Evolutionary conservation across 352 stramenopile species (phyloP).

Genomic region (Phytophthora quininea): DNA sequence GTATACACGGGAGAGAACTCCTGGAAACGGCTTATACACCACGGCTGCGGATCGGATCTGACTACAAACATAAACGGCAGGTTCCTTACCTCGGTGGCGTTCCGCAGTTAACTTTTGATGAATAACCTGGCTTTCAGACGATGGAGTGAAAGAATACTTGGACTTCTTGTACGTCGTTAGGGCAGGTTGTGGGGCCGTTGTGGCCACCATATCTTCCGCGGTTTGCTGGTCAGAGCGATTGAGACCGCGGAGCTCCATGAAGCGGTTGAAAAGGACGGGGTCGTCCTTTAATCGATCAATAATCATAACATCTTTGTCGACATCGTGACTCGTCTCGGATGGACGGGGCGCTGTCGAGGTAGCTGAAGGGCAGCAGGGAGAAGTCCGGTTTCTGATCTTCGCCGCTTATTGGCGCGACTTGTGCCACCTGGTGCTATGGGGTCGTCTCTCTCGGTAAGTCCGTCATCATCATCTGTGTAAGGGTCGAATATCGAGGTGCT

Average conservation of each 20-base stretch:
- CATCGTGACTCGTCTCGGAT: background rate
- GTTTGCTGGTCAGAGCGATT: background rate
- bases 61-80: slow-evolving; percentile 6
- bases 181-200: background rate
- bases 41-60: background rate
- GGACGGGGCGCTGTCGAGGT: background rate
- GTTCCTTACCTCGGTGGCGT: background rate
- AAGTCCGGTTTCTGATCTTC: background rate
- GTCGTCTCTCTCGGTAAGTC: background rate
- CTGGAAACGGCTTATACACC: background rate
- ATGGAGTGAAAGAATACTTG: slow-evolving; percentile 1
- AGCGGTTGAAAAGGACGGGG: background rate
- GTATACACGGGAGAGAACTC: background rate
- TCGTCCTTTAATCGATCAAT: background rate
- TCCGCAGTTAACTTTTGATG: background rate
- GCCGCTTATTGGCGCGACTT: background rate
- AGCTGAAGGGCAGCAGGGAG: background rate
- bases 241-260: background rate
- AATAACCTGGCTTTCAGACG: background rate
- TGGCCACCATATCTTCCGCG: background rate
- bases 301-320: background rate
- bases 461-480: background rate
- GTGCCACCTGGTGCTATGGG: background rate
- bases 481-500: background rate
- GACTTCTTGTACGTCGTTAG: background rate